Conservation (phyloP, 1,284 basidiomycete genomes). For the Exobasidium rhododendri region DNA sequence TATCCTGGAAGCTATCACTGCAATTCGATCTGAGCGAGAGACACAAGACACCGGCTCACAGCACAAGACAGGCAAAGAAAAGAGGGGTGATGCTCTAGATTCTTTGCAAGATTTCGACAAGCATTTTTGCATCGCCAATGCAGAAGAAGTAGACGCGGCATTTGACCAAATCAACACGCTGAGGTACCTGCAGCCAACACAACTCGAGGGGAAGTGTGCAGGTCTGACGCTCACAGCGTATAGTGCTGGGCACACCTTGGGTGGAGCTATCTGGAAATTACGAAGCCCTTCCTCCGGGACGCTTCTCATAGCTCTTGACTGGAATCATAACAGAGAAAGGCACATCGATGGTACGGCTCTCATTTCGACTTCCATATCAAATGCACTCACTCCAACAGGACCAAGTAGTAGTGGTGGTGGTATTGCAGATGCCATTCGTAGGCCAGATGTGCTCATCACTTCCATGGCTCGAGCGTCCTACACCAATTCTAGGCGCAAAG, state of each 20-base stretch:
- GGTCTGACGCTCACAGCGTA: constrained; percentile 87
- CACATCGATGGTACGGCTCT: constrained; percentile 89
- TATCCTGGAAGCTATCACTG: constrained; percentile 41
- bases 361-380: constrained; percentile 18
- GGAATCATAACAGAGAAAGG: constrained; percentile 95
- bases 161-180: constrained; percentile 89
- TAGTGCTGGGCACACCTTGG: constrained; percentile 90
- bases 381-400: neutral
- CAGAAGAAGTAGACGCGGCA: constrained; percentile 84
- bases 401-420: constrained; percentile 22
- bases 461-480: constrained; percentile 76
- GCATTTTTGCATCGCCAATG: constrained; percentile 65
- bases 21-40: constrained; percentile 47
- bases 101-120: neutral
- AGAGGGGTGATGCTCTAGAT: neutral
- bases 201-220: constrained; percentile 72
- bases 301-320: constrained; percentile 87
- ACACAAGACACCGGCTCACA: neutral
- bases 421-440: constrained; percentile 33
- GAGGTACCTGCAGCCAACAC: constrained; percentile 90
- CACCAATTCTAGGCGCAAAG: constrained; percentile 80
- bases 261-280: constrained; percentile 97
- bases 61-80: neutral
- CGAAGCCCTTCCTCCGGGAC: constrained; percentile 94
- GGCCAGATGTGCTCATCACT: constrained; percentile 71